Base-by-base conservation (phyloP, 164 flowering plant genomes). In the Sedum album region DNA sequence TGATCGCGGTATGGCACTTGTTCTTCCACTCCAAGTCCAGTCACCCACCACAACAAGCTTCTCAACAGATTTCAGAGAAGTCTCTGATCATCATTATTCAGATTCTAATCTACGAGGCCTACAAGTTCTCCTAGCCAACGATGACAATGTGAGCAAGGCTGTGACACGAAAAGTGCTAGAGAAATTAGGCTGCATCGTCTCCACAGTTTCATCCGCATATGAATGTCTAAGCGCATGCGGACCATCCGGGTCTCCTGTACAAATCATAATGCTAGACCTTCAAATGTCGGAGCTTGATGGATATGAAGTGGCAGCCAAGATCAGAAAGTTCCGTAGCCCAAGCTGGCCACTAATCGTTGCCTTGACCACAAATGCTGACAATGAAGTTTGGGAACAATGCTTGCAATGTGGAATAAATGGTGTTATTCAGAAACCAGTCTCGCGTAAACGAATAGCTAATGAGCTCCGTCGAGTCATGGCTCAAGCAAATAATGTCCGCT, bases 281-380 rank as follows among this genome's bases (percentile, higher is more conserved):
- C 88, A 91, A 42, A 77, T 90, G 91, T 83, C 87, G 0, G 97
- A 88, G 68, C 69, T 88, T 71, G 96, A 94, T 71, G 99, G 97
- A 0, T 91, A 81, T 73, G 97, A 90, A 70, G 90, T 87, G 44
- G 88, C 91, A n/a, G 68, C 55, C 67, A 83, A 84, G 64, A 86
- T 94, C 38, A 73, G 88, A 64, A 88, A 90, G 71, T 84, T 78
- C 68, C 38, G 81, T 0, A 88, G 90, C 66, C 86, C 82, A 13
- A 73, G 69, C 66, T 86, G 90, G 88, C 97, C 96, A 0, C 57
- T 87, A 78, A 84, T 93, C 48, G 69, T 93, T 21, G 97, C 85
- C 28, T 60, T 86, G 44, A 84, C 96, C 1, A 81, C 93, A 5
- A 82, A 82, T 69, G 84, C 83, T 5, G 96, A 88, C 28, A 91